phyloP scores from a whole-genome alignment of 495 filamentous ascomycete genomes.

The Clohesyomyces aquaticus region DNA sequence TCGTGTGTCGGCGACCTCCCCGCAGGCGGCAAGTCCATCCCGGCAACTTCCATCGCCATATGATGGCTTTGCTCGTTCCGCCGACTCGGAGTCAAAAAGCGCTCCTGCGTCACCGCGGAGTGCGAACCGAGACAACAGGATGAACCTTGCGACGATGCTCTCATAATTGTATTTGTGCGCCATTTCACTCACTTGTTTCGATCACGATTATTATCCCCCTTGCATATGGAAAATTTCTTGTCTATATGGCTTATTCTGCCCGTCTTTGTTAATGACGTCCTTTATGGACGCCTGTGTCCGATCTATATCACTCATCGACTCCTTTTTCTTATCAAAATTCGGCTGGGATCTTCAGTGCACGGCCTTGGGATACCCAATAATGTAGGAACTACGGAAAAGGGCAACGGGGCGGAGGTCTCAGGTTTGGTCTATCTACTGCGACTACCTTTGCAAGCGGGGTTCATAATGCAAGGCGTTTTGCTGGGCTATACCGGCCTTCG shows the following conservation, averaged over 20 bases:
- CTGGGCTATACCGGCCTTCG: neutral
- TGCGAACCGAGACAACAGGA: constrained; percentile 30
- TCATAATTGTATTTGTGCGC: neutral
- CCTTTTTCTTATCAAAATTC: constrained; percentile 2
- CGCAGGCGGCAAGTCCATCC: constrained; percentile 18
- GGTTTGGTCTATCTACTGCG: neutral
- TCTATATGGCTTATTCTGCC: constrained; percentile 4
- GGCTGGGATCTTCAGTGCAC: constrained; percentile 9
- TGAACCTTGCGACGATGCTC: constrained; percentile 29
- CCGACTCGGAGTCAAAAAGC: constrained; percentile 22
- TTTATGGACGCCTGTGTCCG: constrained; percentile 2
- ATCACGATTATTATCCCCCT: no score
- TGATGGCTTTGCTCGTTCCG: constrained; percentile 6
- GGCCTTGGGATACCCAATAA: constrained; percentile 27
- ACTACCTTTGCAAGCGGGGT: neutral
- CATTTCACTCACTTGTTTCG: no score
- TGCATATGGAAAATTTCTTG: no score
- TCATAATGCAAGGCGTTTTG: neutral
- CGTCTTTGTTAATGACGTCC: constrained; percentile 5
- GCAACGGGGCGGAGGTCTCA: constrained; percentile 6
- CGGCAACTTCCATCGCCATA: constrained; percentile 38
- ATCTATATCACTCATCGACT: neutral
- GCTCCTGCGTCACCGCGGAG: constrained; percentile 27
- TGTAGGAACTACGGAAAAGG: constrained; percentile 30
- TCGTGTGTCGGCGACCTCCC: constrained; percentile 19